Conservation (phyloP, 2,329 filamentous ascomycete genomes). For the Aspergillus sp. region DNA sequence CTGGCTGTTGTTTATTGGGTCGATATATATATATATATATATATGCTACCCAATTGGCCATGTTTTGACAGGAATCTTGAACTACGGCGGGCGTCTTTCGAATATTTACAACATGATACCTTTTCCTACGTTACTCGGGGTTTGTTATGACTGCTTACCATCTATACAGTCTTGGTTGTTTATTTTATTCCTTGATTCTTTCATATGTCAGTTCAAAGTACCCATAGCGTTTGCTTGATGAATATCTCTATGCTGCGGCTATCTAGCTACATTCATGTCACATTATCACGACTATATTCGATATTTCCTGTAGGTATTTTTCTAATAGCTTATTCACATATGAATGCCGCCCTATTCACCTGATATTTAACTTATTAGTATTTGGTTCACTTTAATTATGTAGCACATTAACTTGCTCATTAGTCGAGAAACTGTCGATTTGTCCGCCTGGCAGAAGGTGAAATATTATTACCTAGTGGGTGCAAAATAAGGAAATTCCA, state of each 20-base stretch:
- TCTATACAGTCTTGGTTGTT: conserved; percentile 9
- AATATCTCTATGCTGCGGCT: conserved; percentile 8
- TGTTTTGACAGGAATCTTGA: conserved; percentile 10
- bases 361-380: no score
- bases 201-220: conserved; percentile 14
- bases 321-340: neutral
- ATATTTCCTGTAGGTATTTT: conserved; percentile 18
- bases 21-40: conserved; percentile 8
- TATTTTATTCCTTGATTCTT: conserved; percentile 1
- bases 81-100: conserved; percentile 21
- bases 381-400: no score
- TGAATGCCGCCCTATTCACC: neutral
- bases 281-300: conserved; percentile 20
- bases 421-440: neutral
- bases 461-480: neutral
- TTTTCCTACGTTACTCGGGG: conserved; percentile 23
- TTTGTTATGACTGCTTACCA: conserved; percentile 17
- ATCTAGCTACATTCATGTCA: conserved; percentile 15
- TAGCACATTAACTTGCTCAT: no score
- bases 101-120: conserved; percentile 33
- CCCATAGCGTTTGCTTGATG: conserved; percentile 20
- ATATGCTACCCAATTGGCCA: conserved; percentile 14
- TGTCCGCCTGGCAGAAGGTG: neutral
- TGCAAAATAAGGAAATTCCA: neutral
- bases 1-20: neutral